Base-by-base conservation (phyloP, 2,329 filamentous ascomycete genomes). In the Drechmeria coniospora region DNA sequence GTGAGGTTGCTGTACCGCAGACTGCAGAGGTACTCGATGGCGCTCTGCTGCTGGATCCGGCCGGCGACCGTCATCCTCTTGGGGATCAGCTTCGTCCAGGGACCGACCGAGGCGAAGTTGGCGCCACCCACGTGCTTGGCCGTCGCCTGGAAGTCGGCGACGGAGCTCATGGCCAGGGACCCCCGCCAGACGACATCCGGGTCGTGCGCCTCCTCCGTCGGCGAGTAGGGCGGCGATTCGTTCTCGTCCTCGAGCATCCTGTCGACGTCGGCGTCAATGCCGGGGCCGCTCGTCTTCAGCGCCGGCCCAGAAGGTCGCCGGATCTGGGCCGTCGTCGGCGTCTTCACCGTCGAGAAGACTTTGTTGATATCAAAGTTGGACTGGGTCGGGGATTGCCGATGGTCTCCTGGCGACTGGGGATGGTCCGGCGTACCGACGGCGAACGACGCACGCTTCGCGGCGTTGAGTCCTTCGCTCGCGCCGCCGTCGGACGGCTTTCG, bases 21-120 rank as follows among this genome's bases (percentile, higher is more conserved):
- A 27, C 82, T 75, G 46, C 83, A 90, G 1, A 98, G 73, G 44
- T 98, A 98, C 35, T 92, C 82, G 31, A 84, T 83, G 8, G 87
- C 90, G 37, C 78, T 79, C 33, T 78, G 68, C 39, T 82, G 74
- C 28, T 80, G 72, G 33, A 98, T 90, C 12, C 90, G 73, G 1
- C 81, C 82, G 26, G 76, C 76, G 14, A 90, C 76, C 6, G 67
- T 72, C 17, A 90, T 59, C 6, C 62, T 66, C 17, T 68, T 60
- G 0, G 83, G 79, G 6, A 93, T 69, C 8, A 95, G 58, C 32
- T 79, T 69, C 12, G 66, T 65, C 83, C 86, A 95, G 0, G 61
- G 47, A 1, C 75, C 68, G 34, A 64, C 69, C 25, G 62, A 68
- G 22, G 46, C 40, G 29, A 92, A 67, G 46, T 93, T 79, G 25